These are phyloP conservation scores for Fomitopsis pinicola DNA, from an alignment of 1,284 basidiomycete genomes.

Conservation along the genomic window DNA sequence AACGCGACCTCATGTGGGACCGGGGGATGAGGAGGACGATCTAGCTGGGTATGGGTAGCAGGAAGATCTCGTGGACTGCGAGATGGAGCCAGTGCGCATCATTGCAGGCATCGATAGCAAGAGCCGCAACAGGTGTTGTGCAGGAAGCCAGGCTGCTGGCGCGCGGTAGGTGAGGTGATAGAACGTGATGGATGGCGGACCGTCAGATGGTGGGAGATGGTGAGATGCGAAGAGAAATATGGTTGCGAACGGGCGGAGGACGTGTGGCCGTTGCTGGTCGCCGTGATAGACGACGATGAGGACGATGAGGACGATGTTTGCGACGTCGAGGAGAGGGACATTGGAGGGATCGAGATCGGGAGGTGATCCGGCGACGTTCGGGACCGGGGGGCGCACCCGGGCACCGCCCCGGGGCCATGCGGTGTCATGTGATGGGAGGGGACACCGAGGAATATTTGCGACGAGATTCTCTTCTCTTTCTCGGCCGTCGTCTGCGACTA, in stretches of 20 bases:
- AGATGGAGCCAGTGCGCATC: neutral
- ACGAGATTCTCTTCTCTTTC: neutral
- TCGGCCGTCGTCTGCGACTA: neutral
- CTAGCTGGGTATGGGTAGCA: neutral
- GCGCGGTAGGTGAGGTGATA: neutral
- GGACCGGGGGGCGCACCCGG: neutral
- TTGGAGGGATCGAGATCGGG: neutral
- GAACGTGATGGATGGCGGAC: neutral
- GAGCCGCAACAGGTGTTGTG: conserved; percentile 1
- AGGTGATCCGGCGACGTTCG: neutral
- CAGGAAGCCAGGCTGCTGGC: neutral
- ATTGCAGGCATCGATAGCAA: neutral
- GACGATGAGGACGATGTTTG: neutral
- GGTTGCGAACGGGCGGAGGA: neutral
- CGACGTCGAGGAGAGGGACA: neutral
- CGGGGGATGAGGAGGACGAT: neutral
- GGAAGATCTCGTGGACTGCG: neutral
- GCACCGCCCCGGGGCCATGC: neutral
- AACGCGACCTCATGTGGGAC: neutral
- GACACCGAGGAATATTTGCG: neutral
- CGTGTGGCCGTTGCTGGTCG: neutral
- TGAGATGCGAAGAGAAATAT: neutral
- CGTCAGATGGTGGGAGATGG: neutral
- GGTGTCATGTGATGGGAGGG: neutral
- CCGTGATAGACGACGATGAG: neutral